A percentile compares a stretch with the other conserved stretches of the same genome.
Evolutionary conservation across 768 basidiomycete genomes (phyloP).

Genomic region (Tricholoma flavovirens): DNA sequence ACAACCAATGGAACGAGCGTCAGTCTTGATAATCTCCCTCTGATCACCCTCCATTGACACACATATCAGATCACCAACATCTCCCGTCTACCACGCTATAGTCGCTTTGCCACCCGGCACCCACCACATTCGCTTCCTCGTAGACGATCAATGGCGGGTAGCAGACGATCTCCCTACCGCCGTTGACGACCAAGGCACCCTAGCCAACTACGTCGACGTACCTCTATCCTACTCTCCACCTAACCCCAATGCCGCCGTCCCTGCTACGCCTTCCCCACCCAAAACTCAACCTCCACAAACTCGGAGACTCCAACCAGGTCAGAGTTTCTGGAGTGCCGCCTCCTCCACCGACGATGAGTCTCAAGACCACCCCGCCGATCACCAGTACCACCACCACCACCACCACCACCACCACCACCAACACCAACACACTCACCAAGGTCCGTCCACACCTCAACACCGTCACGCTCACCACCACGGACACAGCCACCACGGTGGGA

Average conservation of each 20-base stretch:
- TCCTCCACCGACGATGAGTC: slow-evolving; percentile 32
- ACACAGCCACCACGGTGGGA: slow-evolving; percentile 16
- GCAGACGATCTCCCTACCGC: slow-evolving; percentile 75
- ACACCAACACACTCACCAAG: slow-evolving; percentile 7
- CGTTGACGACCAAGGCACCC: slow-evolving; percentile 88
- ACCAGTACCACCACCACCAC: background rate
- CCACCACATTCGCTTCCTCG: slow-evolving; percentile 91
- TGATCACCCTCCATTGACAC: slow-evolving; percentile 4
- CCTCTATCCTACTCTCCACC: slow-evolving; percentile 26
- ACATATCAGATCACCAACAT: slow-evolving; percentile 23
- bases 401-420: slow-evolving; percentile 4
- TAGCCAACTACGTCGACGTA: slow-evolving; percentile 91
- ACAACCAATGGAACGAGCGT: slow-evolving; percentile 60
- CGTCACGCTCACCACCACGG: slow-evolving; percentile 7
- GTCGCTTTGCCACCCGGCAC: slow-evolving; percentile 75
- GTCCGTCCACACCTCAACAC: slow-evolving; percentile 4
- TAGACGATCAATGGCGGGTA: slow-evolving; percentile 83
- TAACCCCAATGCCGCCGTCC: slow-evolving; percentile 16
- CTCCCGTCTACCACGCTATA: slow-evolving; percentile 29
- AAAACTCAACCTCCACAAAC: slow-evolving; percentile 21
- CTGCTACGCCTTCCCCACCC: slow-evolving; percentile 16
- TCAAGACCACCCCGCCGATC: slow-evolving; percentile 11
- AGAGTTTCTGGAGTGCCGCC: slow-evolving; percentile 37
- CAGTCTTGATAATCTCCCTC: slow-evolving; percentile 21
- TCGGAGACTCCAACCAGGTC: slow-evolving; percentile 24